Conservation (phyloP, 768 basidiomycete genomes). For the Sporobolomyces phaffii region DNA sequence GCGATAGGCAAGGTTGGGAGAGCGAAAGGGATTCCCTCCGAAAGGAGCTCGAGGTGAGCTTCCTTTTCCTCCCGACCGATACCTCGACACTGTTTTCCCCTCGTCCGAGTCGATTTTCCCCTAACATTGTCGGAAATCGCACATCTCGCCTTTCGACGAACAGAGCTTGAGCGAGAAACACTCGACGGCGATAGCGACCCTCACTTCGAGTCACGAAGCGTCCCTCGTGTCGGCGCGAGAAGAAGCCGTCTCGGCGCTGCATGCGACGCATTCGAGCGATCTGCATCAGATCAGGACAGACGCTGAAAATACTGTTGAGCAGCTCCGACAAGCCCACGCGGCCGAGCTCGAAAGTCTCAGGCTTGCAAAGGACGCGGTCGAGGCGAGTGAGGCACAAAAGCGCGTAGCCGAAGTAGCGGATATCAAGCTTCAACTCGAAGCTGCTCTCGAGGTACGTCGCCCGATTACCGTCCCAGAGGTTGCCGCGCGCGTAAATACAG, state of each 20-base stretch:
- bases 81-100: no score
- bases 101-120: no score
- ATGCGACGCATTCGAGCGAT: constrained; percentile 70
- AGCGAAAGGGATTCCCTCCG: constrained; percentile 47
- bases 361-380: constrained; percentile 57
- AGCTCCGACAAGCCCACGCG: constrained; percentile 61
- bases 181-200: background rate
- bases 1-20: background rate
- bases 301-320: constrained; percentile 62
- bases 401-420: constrained; percentile 58
- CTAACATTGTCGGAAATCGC: no score
- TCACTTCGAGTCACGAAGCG: background rate
- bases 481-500: no score
- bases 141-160: no score
- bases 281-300: constrained; percentile 63
- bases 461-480: no score
- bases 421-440: constrained; percentile 60
- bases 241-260: constrained; percentile 50
- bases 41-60: constrained; percentile 65
- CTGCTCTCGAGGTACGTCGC: constrained; percentile 53
- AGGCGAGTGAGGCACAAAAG: constrained; percentile 45
- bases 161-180: background rate
- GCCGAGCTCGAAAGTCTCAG: constrained; percentile 58
- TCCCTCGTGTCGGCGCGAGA: constrained; percentile 1
- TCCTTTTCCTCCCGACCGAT: no score